Percentiles rank a stretch among this genome's conserved stretches.
Conservation (phyloP, 345 rosid species). For the Geranium brycei region DNA sequence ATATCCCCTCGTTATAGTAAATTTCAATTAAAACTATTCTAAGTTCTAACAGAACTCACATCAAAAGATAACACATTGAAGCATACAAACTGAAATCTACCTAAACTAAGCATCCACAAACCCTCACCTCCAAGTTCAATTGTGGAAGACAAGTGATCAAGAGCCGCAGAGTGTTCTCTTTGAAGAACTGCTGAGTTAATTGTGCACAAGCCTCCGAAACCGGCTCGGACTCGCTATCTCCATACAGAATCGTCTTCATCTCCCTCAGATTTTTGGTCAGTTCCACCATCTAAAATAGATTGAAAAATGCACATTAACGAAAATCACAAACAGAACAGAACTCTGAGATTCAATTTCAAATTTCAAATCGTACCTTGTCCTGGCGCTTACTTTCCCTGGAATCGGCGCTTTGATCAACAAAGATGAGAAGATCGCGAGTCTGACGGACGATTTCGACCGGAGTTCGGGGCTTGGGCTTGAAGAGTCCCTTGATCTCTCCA, state of each 20-base stretch:
- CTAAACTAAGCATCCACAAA: neutral
- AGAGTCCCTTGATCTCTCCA: constrained; percentile 31
- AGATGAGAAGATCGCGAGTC: constrained; percentile 35
- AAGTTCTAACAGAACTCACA: neutral
- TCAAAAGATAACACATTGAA: neutral
- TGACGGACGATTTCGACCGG: constrained; percentile 34
- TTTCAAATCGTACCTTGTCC: constrained; percentile 23
- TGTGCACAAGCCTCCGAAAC: constrained; percentile 82
- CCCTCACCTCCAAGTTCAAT: constrained; percentile 70
- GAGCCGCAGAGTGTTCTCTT: constrained; percentile 62
- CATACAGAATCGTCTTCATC: constrained; percentile 77
- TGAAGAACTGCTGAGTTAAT: constrained; percentile 86
- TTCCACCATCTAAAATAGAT: constrained; percentile 68
- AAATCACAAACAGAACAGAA: too few species aligned
- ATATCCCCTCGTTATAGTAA: neutral
- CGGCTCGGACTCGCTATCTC: constrained; percentile 93
- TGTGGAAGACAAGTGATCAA: constrained; percentile 68
- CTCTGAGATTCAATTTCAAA: too few species aligned
- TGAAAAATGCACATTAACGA: too few species aligned
- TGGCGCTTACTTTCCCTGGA: constrained; percentile 28
- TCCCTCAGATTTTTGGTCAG: constrained; percentile 65
- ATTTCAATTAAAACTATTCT: neutral
- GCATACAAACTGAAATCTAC: neutral
- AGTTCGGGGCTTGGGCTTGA: constrained; percentile 39
- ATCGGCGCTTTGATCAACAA: constrained; percentile 15